Evolutionary conservation across 257 asterid genomes (phyloP).

Genomic region (Lycium barbarum): DNA sequence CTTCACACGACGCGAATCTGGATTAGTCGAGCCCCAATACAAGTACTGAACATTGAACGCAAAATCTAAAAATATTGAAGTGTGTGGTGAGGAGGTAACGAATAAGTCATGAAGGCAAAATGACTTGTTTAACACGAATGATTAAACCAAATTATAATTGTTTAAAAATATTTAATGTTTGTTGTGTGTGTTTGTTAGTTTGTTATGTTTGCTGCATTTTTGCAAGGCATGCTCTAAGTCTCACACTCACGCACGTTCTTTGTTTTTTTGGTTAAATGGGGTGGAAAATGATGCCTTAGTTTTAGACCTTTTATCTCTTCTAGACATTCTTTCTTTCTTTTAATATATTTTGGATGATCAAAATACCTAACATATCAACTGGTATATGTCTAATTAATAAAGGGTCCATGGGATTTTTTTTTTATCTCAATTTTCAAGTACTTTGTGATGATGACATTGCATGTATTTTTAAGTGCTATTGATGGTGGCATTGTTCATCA

Average conservation of each 20-base stretch:
- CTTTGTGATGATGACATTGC: background rate
- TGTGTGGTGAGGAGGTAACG: constrained; percentile 25
- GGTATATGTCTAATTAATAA: background rate
- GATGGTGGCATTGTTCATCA: constrained; percentile 11
- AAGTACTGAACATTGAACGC: too few relatives aligned
- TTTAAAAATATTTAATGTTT: constrained; percentile 22
- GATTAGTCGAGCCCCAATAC: too few relatives aligned
- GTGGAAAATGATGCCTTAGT: constrained; percentile 29
- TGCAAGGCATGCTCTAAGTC: constrained; percentile 46
- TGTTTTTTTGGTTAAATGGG: constrained; percentile 33
- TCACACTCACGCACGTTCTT: constrained; percentile 63
- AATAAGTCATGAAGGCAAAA: constrained; percentile 36
- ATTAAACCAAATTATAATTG: constrained; percentile 47
- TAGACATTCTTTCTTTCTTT: constrained; percentile 27
- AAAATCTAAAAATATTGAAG: constrained; percentile 41
- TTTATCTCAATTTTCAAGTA: background rate
- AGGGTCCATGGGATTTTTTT: background rate
- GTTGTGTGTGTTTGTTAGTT: constrained; percentile 41
- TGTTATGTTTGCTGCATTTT: constrained; percentile 31
- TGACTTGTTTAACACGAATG: constrained; percentile 44
- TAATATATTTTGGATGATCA: background rate
- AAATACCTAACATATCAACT: constrained; percentile 33
- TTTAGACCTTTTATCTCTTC: constrained; percentile 36
- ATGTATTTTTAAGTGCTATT: background rate
- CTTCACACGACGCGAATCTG: too few relatives aligned